A percentile compares a stretch with the other conserved stretches of the same genome.
These are phyloP conservation scores for Fusarium protoensiforme DNA, from an alignment of 2,329 filamentous ascomycete species.

Conservation along the genomic window DNA sequence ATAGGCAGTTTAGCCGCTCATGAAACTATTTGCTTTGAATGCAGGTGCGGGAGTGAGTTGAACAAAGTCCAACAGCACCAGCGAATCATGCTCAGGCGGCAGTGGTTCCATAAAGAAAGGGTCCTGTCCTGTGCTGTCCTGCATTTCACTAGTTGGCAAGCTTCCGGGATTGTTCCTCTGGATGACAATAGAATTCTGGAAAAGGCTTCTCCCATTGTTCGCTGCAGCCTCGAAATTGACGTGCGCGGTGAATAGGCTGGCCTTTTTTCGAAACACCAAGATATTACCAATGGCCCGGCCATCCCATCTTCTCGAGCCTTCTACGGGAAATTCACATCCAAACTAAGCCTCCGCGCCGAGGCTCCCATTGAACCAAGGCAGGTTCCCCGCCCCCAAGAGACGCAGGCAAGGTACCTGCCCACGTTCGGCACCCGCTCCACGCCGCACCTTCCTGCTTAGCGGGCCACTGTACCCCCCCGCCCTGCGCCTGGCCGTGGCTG, in stretches of 20 bases:
- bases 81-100: not conserved
- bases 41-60: not conserved
- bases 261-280: not conserved
- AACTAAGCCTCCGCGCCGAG: slow-evolving; percentile 13
- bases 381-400: slow-evolving; percentile 20
- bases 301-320: slow-evolving; percentile 35
- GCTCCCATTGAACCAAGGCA: slow-evolving; percentile 11
- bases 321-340: slow-evolving; percentile 20
- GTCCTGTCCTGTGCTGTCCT: not conserved
- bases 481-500: slow-evolving; percentile 25
- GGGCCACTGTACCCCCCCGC: slow-evolving; percentile 24
- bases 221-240: slow-evolving; percentile 8
- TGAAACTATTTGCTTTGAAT: not conserved
- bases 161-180: not conserved
- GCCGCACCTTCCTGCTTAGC: slow-evolving; percentile 36
- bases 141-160: not conserved
- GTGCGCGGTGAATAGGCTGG: not conserved
- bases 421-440: slow-evolving; percentile 18
- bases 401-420: slow-evolving; percentile 22
- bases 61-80: not conserved
- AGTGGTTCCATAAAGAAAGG: not conserved
- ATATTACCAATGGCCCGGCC: not conserved
- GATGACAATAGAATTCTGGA: not conserved
- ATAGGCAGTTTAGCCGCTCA: not conserved
- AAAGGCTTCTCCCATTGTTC: not conserved